A percentile compares a stretch with the other conserved stretches of the same genome.
Conservation (phyloP, 805 yeast species). For the Schwanniomyces occidentalis region DNA sequence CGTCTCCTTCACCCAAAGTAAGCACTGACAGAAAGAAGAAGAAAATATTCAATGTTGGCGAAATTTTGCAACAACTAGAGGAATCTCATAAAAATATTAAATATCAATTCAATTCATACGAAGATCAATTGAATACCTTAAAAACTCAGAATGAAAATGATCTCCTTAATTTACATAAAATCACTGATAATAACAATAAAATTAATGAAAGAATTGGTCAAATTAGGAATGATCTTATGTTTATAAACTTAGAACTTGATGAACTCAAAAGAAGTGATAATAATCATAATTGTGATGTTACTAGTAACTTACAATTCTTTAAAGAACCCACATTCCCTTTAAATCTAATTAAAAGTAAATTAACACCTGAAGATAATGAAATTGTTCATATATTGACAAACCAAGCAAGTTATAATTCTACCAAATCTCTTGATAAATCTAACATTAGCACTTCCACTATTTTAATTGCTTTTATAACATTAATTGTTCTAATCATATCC, state of each 20-base stretch:
- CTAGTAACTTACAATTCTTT: no score
- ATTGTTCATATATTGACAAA: no score
- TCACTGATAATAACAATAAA: not conserved
- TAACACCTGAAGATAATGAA: no score
- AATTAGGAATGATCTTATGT: not conserved
- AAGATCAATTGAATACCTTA: conserved; percentile 2
- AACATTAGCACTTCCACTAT: no score
- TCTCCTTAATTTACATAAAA: not conserved
- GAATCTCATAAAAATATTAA: conserved; percentile 7
- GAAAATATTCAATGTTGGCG: conserved; percentile 2
- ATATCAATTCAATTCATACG: conserved; percentile 2
- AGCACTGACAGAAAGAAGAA: not conserved
- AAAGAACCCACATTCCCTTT: no score
- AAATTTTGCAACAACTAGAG: conserved; percentile 11
- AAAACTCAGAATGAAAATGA: conserved; percentile 4
- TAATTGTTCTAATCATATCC: no score
- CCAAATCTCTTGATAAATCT: no score
- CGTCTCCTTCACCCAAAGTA: not conserved
- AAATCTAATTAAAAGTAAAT: no score
- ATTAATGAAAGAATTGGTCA: not conserved
- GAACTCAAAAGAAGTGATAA: not conserved
- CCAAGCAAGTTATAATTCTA: no score
- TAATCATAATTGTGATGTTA: no score
- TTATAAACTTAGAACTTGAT: not conserved
- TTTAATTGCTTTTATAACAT: no score